Evolutionary conservation across 2,329 filamentous ascomycete species (phyloP).

Genomic region (Diatrype stigma): DNA sequence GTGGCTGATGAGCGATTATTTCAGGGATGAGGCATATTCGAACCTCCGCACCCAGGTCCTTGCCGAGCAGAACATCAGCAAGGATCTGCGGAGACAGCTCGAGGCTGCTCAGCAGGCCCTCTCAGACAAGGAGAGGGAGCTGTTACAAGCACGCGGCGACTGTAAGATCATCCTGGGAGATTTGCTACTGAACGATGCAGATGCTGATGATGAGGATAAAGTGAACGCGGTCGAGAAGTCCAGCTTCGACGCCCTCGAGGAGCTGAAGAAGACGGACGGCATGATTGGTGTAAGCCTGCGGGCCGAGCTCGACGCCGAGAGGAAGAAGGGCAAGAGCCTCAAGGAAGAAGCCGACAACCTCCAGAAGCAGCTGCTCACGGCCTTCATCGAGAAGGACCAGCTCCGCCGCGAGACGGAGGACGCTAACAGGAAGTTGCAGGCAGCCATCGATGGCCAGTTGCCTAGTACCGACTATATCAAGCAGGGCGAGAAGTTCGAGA

Average conservation of each 20-base stretch:
- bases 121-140: slow-evolving; percentile 51
- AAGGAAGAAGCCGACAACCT: slow-evolving; percentile 52
- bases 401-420: slow-evolving; percentile 52
- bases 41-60: slow-evolving; percentile 47
- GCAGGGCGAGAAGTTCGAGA: slow-evolving; percentile 52
- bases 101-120: slow-evolving; percentile 38
- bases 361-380: slow-evolving; percentile 56
- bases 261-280: slow-evolving; percentile 56
- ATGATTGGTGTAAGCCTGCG: slow-evolving; percentile 56
- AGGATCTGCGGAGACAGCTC: slow-evolving; percentile 40
- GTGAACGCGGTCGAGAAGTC: slow-evolving; percentile 52
- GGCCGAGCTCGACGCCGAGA: slow-evolving; percentile 52
- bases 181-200: slow-evolving; percentile 9
- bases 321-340: slow-evolving; percentile 45
- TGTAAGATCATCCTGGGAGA: slow-evolving; percentile 35
- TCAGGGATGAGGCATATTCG: slow-evolving; percentile 50
- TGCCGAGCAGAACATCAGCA: slow-evolving; percentile 45
- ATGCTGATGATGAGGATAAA: slow-evolving; percentile 28
- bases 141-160: slow-evolving; percentile 49
- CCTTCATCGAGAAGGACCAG: slow-evolving; percentile 57
- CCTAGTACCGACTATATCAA: slow-evolving; percentile 28
- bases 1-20: slow-evolving; percentile 41
- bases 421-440: slow-evolving; percentile 37
- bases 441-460: slow-evolving; percentile 24
- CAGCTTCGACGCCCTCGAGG: slow-evolving; percentile 50